Evolutionary conservation across 768 basidiomycete species (phyloP), one percentile per base, ranked within the genome.

Genomic region (Mycena albidolilacea): DNA sequence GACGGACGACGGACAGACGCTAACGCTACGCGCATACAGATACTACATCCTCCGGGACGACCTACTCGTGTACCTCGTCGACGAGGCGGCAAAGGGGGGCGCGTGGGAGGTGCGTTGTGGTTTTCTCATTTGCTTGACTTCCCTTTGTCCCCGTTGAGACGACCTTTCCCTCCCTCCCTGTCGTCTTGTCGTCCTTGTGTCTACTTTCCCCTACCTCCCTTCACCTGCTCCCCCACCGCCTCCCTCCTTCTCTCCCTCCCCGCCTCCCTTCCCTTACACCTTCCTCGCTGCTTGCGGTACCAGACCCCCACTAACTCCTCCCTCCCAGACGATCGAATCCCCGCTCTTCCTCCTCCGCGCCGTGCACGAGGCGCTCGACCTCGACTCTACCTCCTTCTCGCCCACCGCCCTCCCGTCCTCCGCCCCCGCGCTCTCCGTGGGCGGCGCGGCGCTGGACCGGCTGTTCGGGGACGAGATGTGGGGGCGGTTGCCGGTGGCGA

Each of bases 31-130:
- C 43, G 17, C 21, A 3, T 21, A n/a, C 77, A 95, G 93, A 30
- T 97, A 93, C 77, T 98, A 97, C 79, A 89, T 97, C 41, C 86
- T 98, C 3, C 90, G 96, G 50, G 90, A 94, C 64, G 91, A 95
- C 63, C 93, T 97, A 90, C 86, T 97, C 41, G 87, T 85, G 0
- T 93, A 87, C 77, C 90, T 93, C 74, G 84, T 96, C 48, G 86
- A 87, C 35, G 90, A 92, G 57, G 84, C 94, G 17, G 80, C 84
- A 15, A 87, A 90, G 62, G 87, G 89, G 85, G 84, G 73, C 89
- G 38, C 3, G 43, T 97, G 95, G n/a, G 93, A 96, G 90, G 96
- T 94, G 64, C 63, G 76, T 79, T 12, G 38, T 52, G 30, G 30
- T 30, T 30, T 30, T 30, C 30, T 30, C 30, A 3, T 3, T 30